A percentile compares a stretch with the other conserved stretches of the same genome.
Evolutionary conservation across 352 stramenopile genomes (phyloP).

Genomic region (Plasmopara viticola): DNA sequence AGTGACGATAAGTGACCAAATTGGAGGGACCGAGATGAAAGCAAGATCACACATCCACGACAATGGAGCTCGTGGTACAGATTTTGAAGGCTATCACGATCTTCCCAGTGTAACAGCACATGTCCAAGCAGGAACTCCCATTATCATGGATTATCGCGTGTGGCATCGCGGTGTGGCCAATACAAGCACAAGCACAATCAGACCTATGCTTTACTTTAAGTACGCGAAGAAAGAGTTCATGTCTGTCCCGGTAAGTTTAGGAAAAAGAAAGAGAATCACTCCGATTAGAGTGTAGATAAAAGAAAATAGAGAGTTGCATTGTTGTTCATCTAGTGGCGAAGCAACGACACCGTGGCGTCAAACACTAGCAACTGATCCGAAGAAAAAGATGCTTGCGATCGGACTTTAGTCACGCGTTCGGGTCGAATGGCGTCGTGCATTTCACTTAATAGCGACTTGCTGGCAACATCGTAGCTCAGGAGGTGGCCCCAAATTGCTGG

Average conservation of each 20-base stretch:
- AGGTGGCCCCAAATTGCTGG: conserved; percentile 42
- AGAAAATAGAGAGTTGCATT: background rate
- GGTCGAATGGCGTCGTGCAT: conserved; percentile 3
- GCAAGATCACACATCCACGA: conserved; percentile 42
- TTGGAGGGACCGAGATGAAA: conserved; percentile 73
- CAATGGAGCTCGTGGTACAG: conserved; percentile 21
- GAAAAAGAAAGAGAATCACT: conserved; percentile 38
- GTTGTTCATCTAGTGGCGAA: conserved; percentile 13
- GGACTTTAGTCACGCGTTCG: conserved; percentile 17
- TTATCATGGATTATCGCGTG: conserved; percentile 76
- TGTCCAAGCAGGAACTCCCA: conserved; percentile 46
- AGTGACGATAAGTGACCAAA: conserved; percentile 35
- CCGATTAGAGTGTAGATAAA: conserved; percentile 13
- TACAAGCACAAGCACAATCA: conserved; percentile 29
- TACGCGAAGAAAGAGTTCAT: conserved; percentile 25
- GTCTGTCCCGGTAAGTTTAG: conserved; percentile 13
- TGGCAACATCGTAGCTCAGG: conserved; percentile 37
- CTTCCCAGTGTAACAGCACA: conserved; percentile 45
- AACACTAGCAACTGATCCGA: conserved; percentile 27
- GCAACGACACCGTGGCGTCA: conserved; percentile 16
- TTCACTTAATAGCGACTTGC: conserved; percentile 4
- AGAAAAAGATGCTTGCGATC: conserved; percentile 26
- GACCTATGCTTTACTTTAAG: conserved; percentile 71
- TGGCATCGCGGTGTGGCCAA: conserved; percentile 69
- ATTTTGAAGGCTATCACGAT: conserved; percentile 47